Base-by-base conservation (phyloP, 2,329 filamentous ascomycete species). In the Diaporthe longicolla region DNA sequence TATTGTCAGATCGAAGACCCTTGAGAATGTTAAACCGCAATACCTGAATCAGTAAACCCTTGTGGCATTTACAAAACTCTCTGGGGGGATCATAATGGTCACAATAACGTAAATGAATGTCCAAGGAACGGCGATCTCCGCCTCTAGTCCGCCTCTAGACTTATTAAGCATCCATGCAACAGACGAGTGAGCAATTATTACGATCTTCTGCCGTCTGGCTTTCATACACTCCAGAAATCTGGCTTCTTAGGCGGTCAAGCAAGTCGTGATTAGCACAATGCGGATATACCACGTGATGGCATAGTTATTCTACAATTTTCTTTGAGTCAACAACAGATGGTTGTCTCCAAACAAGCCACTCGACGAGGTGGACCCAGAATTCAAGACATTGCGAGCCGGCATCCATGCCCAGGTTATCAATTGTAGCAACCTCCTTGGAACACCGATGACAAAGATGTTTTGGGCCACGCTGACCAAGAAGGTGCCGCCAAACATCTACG, bases 381-480 rank as follows among this genome's bases (percentile, higher is more conserved):
- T 24, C 1, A 63, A 21, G 15, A 72, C 35, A 26, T 21, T 19
- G n/a, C 32, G n/a, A 2, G 65, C 24, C 15, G 17, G 17, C 48
- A 54, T 52, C n/a, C 48, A 54, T 52, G 1, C 48, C 58, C 2
- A 57, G 57, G 43, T 40, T 48, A 1, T 43, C 58, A 2, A 65
- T 19, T 29, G 26, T 37, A 8, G 29, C 48, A 2, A 72, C 10
- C 57, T 24, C 26, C 32, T 37, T 26, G 54, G 37, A 2, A 21
- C 6, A 9, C 37, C 37, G 7, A 24, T 74, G 59, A 68, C 74
- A 73, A 78, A 76, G 35, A 77, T 76, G 45, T 77, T 77, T 52
- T 77, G 75, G 10, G 74, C 77, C 32, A 78, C 74, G 19, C 75
- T 76, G 65, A 77, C 73, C 13, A 76, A 76, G 26, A 78, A 66